Base-by-base conservation (phyloP, 306 rosid species). In the Quercus rubra region DNA sequence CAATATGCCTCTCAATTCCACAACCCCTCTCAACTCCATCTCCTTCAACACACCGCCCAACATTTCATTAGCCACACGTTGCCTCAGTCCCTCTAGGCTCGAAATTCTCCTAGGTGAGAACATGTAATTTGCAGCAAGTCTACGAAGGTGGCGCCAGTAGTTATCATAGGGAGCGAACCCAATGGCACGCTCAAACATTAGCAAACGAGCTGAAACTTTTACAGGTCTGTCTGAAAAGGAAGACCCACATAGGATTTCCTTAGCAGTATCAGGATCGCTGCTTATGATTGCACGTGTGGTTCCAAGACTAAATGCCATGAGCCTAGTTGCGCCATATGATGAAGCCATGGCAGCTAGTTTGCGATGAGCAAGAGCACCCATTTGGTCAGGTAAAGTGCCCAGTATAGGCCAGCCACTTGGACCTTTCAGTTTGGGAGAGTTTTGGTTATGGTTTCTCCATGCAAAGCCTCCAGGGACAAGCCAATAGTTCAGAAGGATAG, bases 171-270 rank as follows among this genome's bases (percentile, higher is more conserved):
- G 96, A 30, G 98, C 96, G 62, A 94, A 94, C 11, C 99, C 99
- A 70, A 94, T 91, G 82, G 99, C 97, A 0, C 97, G 97, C 82
- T 92, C 95, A 9, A 94, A 94, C 99, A 91, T 91, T 41, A 94
- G 91, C 20, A 80, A 52, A 4, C 82, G 82, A 49, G 99, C 97
- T 0, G 97, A 92, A 19, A 83, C 85, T 79, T 92, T 94, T 1
- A 94, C 72, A 0, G 99, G 99, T 3, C 99, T 97, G 75, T 92
- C 92, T 1, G 97, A 79, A 75, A 94, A 94, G 0, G 95, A 80
- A 0, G 90, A 70, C 1, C 95, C 86, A 1, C 81, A 82, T 0
- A 94, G 87, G 70, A 94, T 94, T 77, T 94, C 89, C 68, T 77
- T 86, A 2, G 99, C 97, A 0, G 97, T 92, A 1, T 92, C 97